Conservation (phyloP, 2,329 filamentous ascomycete species). For the Aspergillus spinulosporus region DNA sequence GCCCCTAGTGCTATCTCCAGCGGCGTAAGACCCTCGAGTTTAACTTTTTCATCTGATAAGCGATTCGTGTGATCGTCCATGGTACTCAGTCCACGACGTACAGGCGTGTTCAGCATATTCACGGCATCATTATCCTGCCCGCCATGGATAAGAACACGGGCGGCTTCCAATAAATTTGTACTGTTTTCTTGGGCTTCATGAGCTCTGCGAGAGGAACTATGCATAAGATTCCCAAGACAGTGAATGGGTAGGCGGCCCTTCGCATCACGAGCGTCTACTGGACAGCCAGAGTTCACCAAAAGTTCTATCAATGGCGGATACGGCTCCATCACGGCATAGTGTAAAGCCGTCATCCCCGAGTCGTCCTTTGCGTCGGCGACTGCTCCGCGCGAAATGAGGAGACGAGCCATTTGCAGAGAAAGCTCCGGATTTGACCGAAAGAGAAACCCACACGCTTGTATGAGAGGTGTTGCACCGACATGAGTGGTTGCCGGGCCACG, state of each 20-base stretch:
- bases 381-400: neutral
- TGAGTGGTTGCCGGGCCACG: neutral
- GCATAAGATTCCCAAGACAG: neutral
- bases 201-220: neutral
- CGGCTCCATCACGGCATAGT: neutral
- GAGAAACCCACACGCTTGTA: conserved; percentile 3
- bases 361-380: neutral
- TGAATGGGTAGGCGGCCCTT: conserved; percentile 2
- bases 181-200: neutral
- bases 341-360: neutral
- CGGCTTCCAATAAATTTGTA: neutral
- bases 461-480: neutral
- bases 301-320: neutral
- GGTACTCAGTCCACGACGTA: neutral
- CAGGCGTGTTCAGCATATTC: neutral
- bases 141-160: neutral
- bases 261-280: neutral
- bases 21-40: neutral
- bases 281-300: neutral
- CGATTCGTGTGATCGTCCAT: neutral
- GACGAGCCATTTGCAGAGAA: neutral
- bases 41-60: no score
- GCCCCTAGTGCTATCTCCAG: neutral
- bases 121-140: neutral
- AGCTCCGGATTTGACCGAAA: neutral